Percentiles rank a stretch among this genome's conserved stretches.
Evolutionary conservation across 306 rosid genomes (phyloP).

Genomic region (Luffa aegyptiaca): DNA sequence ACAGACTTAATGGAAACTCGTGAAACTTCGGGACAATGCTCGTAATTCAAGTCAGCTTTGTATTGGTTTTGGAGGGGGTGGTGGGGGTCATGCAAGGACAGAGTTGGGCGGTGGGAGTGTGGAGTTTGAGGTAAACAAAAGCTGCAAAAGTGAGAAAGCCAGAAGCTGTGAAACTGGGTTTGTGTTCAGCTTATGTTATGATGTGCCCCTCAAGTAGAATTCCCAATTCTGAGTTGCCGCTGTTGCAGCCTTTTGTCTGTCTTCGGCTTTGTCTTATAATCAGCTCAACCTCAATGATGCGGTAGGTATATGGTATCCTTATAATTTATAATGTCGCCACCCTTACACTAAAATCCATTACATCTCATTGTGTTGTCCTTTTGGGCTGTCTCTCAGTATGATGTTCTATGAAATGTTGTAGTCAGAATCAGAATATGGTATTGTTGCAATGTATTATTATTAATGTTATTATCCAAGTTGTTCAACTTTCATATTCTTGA

Average conservation of each 20-base stretch:
- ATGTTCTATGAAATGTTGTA: background rate
- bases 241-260: conserved; percentile 2
- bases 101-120: background rate
- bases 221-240: background rate
- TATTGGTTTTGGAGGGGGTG: background rate
- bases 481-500: background rate
- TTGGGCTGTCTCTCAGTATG: background rate
- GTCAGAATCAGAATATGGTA: background rate
- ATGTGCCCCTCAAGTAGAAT: background rate
- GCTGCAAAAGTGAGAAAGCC: background rate
- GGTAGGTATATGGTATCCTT: background rate
- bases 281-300: background rate
- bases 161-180: background rate
- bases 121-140: background rate
- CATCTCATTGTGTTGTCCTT: background rate
- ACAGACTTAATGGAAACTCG: background rate
- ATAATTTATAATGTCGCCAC: background rate
- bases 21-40: background rate
- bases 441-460: too few relatives aligned
- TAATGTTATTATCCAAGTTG: too few relatives aligned
- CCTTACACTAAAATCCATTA: background rate
- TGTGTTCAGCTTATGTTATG: background rate
- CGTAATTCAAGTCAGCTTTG: background rate
- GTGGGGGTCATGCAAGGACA: background rate
- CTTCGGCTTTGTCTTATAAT: background rate